Conservation (phyloP, 805 yeast genomes). For the Komagataella mondaviorum region DNA sequence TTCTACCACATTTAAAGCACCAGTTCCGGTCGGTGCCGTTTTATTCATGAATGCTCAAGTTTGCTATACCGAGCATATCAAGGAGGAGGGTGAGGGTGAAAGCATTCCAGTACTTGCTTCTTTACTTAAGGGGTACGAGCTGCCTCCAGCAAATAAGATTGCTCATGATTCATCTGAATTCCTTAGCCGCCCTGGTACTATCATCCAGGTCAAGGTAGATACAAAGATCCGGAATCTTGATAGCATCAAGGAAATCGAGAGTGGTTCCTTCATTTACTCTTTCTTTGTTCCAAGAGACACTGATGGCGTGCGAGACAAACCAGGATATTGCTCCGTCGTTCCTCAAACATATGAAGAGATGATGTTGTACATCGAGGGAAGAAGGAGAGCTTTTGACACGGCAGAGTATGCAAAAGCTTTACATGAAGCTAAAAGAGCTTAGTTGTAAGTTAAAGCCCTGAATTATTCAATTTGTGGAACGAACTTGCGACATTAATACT, state of each 20-base stretch:
- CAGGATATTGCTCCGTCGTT: constrained; percentile 63
- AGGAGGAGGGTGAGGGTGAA: constrained; percentile 17
- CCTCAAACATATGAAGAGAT: constrained; percentile 86
- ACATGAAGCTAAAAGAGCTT: constrained; percentile 19
- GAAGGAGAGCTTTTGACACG: constrained; percentile 80
- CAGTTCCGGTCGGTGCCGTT: constrained; percentile 93
- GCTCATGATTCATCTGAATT: constrained; percentile 40
- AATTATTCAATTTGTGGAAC: not conserved
- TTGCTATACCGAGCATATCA: constrained; percentile 75
- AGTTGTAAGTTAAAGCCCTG: not conserved
- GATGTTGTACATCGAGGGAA: constrained; percentile 84
- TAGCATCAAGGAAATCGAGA: constrained; percentile 44
- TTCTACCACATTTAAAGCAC: constrained; percentile 83
- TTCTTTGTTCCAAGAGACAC: constrained; percentile 66
- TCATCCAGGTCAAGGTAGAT: constrained; percentile 82
- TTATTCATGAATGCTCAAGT: constrained; percentile 71
- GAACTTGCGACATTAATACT: not conserved
- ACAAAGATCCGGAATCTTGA: constrained; percentile 63
- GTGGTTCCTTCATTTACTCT: constrained; percentile 83
- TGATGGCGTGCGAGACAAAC: constrained; percentile 22
- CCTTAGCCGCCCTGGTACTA: constrained; percentile 67
- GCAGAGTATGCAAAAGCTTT: constrained; percentile 39
- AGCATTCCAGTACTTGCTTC: constrained; percentile 12
- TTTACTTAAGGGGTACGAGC: constrained; percentile 31
- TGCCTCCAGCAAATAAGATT: constrained; percentile 44